These are phyloP conservation scores for Cytospora leucostoma DNA, from an alignment of 2,329 filamentous ascomycete species.

Conservation along the genomic window DNA sequence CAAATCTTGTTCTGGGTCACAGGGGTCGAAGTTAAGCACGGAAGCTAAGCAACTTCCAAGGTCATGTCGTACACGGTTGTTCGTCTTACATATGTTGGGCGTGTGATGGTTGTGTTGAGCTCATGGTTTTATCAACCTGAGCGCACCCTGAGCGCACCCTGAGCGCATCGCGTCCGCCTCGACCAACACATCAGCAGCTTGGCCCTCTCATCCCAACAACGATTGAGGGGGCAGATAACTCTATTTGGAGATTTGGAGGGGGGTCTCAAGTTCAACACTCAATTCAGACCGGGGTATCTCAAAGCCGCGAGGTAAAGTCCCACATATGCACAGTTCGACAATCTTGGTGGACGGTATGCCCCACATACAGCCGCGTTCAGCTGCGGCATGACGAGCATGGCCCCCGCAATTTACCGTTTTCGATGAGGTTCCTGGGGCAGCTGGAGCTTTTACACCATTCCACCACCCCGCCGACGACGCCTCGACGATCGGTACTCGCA, in stretches of 20 bases:
- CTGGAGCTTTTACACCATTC: slow-evolving; percentile 10
- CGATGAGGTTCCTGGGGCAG: slow-evolving; percentile 17
- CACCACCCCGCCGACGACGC: slow-evolving; percentile 9
- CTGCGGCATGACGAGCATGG: slow-evolving; percentile 21
- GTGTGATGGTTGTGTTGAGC: not conserved
- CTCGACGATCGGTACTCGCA: slow-evolving; percentile 20
- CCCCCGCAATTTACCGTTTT: slow-evolving; percentile 21
- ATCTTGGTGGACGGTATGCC: not conserved
- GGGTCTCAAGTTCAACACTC: slow-evolving; percentile 17
- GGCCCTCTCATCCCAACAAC: not conserved
- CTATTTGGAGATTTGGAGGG: slow-evolving; percentile 6
- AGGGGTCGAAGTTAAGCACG: not conserved
- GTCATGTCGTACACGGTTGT: not conserved
- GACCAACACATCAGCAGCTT: slow-evolving; percentile 1
- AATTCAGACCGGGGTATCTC: slow-evolving; percentile 18
- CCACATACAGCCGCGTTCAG: slow-evolving; percentile 6
- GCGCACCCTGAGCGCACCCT: not conserved
- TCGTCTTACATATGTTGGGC: not conserved
- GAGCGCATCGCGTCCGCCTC: not conserved
- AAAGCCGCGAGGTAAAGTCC: not conserved
- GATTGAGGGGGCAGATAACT: slow-evolving; percentile 3
- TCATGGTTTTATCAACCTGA: not conserved
- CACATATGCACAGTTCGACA: not conserved
- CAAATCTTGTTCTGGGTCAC: no score
- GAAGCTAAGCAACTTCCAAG: not conserved